Evolutionary conservation across 306 rosid genomes (phyloP), one percentile per base, ranked within the genome.

Genomic region (Neltuma alba): DNA sequence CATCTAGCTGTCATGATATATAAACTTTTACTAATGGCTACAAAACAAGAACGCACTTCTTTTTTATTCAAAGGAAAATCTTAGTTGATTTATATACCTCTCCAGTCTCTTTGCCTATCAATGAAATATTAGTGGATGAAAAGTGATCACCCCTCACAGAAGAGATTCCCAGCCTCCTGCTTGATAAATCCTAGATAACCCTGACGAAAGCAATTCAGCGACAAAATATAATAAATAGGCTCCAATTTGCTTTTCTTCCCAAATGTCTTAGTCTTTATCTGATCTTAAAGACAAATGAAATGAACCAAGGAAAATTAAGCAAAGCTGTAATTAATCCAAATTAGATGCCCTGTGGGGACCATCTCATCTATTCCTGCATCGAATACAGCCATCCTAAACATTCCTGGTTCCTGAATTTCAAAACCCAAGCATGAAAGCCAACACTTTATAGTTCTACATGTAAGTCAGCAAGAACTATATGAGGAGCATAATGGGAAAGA

Each of bases 151-250:
- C 81, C 74, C 76, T 76, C 78, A 81, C 63, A 64, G 90, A 70
- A 83, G 88, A 83, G 76, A 81, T 77, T 82, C 80, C 86, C 77
- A 64, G 83, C 85, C 84, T 88, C 84, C 82, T 81, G 82, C 87
- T 76, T 47, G 86, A 83, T 79, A 84, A 84, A 86, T 58, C 97
- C 94, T 87, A 88, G 83, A 83, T 79, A 85, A 89, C 83, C 89
- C 91, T 88, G 65, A 84, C 70, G 85, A 81, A 75, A 75, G 75
- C 76, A 83, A 72, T 76, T 87, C 87, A 84, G 89, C 87, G 80
- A 64, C 76, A 81, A 79, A 79, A 67, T 44, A 75, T 66, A 65
- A 63, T 41, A 52, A 73, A 66, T 74, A 70, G 52, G 52, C 61
- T 85, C 57, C 44, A 70, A 74, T 76, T 83, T 76, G 72, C 83